Evolutionary conservation across 2,329 filamentous ascomycete genomes (phyloP).

Genomic region (Thermothelomyces thermophilus): DNA sequence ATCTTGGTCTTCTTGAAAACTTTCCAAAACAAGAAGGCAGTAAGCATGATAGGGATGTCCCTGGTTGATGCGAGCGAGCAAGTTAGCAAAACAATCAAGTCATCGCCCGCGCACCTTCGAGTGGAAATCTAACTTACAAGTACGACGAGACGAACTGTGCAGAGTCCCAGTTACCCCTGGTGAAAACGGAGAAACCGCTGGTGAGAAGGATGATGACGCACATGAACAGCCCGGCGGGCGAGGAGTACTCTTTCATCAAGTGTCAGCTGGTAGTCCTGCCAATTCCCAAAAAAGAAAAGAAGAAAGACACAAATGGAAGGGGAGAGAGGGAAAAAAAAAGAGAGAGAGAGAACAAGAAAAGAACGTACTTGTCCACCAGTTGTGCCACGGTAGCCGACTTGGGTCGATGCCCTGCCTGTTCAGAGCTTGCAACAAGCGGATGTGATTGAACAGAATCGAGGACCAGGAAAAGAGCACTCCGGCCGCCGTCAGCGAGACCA

Average conservation of each 20-base stretch:
- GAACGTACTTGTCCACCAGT: conserved; percentile 52
- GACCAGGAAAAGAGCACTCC: conserved; percentile 60
- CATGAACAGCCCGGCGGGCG: conserved; percentile 53
- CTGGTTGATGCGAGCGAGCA: conserved; percentile 29
- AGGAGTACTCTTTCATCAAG: conserved; percentile 47
- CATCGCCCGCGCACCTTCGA: not conserved
- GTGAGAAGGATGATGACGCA: conserved; percentile 62
- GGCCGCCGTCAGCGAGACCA: conserved; percentile 54
- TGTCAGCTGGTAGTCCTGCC: too few relatives aligned
- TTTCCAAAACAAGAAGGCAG: conserved; percentile 58
- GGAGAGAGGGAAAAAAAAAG: too few relatives aligned
- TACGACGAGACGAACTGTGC: conserved; percentile 56
- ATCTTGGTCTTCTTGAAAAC: conserved; percentile 55
- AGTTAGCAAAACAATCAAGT: not conserved
- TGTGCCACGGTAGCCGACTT: conserved; percentile 53
- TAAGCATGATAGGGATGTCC: conserved; percentile 53
- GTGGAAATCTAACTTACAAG: conserved; percentile 39
- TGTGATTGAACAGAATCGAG: conserved; percentile 52
- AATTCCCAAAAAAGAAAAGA: too few relatives aligned
- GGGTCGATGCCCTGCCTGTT: conserved; percentile 47
- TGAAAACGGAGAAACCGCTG: conserved; percentile 60
- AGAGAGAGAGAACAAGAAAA: not conserved
- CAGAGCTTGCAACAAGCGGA: conserved; percentile 49
- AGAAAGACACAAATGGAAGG: too few relatives aligned
- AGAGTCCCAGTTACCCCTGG: conserved; percentile 51